Evolutionary conservation across 306 rosid genomes (phyloP).

Genomic region (Glycine soja): DNA sequence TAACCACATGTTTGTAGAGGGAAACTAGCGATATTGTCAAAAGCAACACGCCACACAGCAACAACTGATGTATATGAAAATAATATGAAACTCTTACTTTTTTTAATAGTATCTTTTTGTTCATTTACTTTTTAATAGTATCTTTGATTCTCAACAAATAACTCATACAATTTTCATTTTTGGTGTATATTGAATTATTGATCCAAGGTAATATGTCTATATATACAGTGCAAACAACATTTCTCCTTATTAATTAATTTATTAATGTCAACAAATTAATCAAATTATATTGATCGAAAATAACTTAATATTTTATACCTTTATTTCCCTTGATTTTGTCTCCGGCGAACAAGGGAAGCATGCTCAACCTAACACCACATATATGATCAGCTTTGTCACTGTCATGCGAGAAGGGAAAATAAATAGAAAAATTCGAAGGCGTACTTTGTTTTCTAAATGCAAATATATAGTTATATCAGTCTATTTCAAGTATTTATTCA

Average conservation of each 20-base stretch:
- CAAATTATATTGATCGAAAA: neutral
- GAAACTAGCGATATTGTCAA: neutral
- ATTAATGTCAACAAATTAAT: too few relatives aligned
- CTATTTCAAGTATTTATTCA: neutral
- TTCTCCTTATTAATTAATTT: too few relatives aligned
- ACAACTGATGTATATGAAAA: neutral
- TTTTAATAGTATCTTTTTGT: too few relatives aligned
- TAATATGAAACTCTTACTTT: neutral
- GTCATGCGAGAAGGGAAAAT: neutral
- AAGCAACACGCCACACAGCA: slow-evolving; percentile 22
- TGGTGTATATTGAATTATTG: too few relatives aligned
- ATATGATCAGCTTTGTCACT: neutral
- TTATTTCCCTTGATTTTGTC: neutral
- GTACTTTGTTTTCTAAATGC: neutral
- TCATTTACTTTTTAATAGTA: too few relatives aligned
- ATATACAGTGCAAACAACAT: too few relatives aligned
- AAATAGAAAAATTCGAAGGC: neutral
- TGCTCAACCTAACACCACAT: neutral
- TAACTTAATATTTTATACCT: neutral
- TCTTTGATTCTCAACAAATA: neutral
- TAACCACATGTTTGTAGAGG: slow-evolving; percentile 16
- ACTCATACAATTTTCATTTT: neutral
- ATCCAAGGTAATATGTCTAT: too few relatives aligned
- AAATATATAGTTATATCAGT: neutral
- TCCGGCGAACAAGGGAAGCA: neutral